Evolutionary conservation across 768 basidiomycete genomes (phyloP), one percentile per base, ranked within the genome.

Genomic region (Naganishia onofrii): DNA sequence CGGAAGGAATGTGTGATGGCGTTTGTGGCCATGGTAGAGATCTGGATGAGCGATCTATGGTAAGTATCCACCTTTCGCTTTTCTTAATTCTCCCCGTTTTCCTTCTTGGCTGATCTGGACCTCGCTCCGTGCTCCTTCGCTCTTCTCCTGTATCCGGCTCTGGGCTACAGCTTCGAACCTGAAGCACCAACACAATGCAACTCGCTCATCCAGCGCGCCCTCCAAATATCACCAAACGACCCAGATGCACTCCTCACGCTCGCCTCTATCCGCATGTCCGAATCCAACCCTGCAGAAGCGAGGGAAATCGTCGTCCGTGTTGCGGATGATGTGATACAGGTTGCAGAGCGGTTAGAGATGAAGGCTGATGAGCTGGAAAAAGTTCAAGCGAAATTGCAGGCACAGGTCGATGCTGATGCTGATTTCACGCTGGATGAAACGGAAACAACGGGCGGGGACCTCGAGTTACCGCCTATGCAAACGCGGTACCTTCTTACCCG

Each of bases 31-130:
- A 93, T 93, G 85, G 89, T 94, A 29, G 93, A 95, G 78, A 90
- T 94, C 19, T 96, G 93, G 93, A 95, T 96, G 92, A 90, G 93
- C 73, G 92, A 94, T 84, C 83, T 95, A 60, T 94, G 93, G 93
- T 89, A 75, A 63, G 87, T 21, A 2, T 21, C 28, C 29, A 4
- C 26, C 54, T 17, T 55, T 19, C 34, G 12, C 34, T 36, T 12
- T 36, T 4, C 34, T n/a, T 10, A 12, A 6, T 36, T 36, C 36
- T 36, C 12, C 36, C 36, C 32, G 3, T 48, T 51, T 21, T 51
- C 63, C n/a, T n/a, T n/a, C n/a, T n/a, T n/a, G n/a, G n/a, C n/a
- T n/a, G n/a, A n/a, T n/a, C n/a, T n/a, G n/a, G n/a, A 8, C 26
- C 53, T 28, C n/a, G 4, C 29, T 54, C 53, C 57, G 17, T 57